These are phyloP conservation scores for Russula vinacea DNA, from an alignment of 768 basidiomycete genomes.

Conservation along the genomic window DNA sequence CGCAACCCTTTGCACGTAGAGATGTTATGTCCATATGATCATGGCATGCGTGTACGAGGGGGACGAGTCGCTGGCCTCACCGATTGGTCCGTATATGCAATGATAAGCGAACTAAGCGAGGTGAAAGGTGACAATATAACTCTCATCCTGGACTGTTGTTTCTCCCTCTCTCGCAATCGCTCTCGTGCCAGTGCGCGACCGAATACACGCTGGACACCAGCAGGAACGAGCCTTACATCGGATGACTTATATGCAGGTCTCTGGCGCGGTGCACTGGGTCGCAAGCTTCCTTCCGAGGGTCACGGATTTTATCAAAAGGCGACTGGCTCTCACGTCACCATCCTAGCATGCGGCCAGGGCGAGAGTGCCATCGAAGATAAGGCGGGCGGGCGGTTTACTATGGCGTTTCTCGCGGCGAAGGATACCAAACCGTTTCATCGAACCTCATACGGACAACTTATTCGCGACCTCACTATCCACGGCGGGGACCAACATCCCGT, in stretches of 20 bases:
- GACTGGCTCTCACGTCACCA: slow-evolving; percentile 47
- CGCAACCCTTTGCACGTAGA: slow-evolving; percentile 46
- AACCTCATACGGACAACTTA: slow-evolving; percentile 49
- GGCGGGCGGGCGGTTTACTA: slow-evolving; percentile 61
- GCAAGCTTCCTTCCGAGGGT: slow-evolving; percentile 37
- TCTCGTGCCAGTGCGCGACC: slow-evolving; percentile 45
- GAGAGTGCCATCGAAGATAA: slow-evolving; percentile 59
- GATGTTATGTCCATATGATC: slow-evolving; percentile 65
- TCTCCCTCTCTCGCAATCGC: slow-evolving; percentile 44
- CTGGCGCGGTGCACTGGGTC: slow-evolving; percentile 54
- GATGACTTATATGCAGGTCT: slow-evolving; percentile 56
- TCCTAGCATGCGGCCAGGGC: slow-evolving; percentile 55
- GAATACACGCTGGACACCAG: slow-evolving; percentile 57
- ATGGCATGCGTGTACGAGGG: slow-evolving; percentile 48
- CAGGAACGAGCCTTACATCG: slow-evolving; percentile 45
- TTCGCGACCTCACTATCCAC: slow-evolving; percentile 43
- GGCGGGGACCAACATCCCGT: slow-evolving; percentile 48
- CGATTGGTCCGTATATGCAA: slow-evolving; percentile 60
- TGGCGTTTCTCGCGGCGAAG: slow-evolving; percentile 48
- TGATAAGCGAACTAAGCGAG: slow-evolving; percentile 54
- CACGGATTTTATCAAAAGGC: slow-evolving; percentile 45
- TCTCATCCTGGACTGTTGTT: slow-evolving; percentile 63
- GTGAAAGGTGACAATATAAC: slow-evolving; percentile 70
- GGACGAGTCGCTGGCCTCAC: slow-evolving; percentile 61
- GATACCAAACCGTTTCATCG: slow-evolving; percentile 50